These are phyloP conservation scores for Bryoerythrophyllum caledonicum DNA, from an alignment of 225 moss, liverwort and hornwort species.

Conservation along the genomic window DNA sequence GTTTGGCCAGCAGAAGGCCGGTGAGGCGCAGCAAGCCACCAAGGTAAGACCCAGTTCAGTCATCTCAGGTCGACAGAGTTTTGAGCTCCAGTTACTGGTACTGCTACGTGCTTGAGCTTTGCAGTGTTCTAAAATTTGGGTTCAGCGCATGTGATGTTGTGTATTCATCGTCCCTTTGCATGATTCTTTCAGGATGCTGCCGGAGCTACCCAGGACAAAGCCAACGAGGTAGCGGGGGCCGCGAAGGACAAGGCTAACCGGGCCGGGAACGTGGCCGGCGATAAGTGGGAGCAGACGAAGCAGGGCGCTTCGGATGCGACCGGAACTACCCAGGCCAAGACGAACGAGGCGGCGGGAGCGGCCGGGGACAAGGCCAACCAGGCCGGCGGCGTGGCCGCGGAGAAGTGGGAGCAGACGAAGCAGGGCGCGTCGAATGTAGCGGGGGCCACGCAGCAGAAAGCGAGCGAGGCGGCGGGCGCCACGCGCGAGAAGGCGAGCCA, in stretches of 20 bases:
- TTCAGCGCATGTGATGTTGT: neutral
- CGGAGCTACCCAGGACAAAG: conserved; percentile 10
- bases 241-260: conserved; percentile 13
- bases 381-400: neutral
- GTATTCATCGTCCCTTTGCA: fast-evolving
- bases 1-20: conserved; percentile 40
- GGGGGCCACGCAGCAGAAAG: conserved; percentile 26
- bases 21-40: conserved; percentile 36
- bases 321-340: conserved; percentile 6
- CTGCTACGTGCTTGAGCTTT: neutral
- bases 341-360: neutral
- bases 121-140: neutral
- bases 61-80: neutral
- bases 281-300: conserved; percentile 26
- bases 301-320: neutral
- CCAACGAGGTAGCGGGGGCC: neutral
- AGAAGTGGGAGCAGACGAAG: conserved; percentile 21
- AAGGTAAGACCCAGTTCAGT: conserved; percentile 3
- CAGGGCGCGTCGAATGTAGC: neutral
- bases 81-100: neutral
- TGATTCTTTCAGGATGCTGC: conserved; percentile 21
- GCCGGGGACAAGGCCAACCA: conserved; percentile 20
- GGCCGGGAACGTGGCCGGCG: conserved; percentile 13
- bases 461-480: neutral
- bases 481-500: neutral